A percentile compares a stretch with the other conserved stretches of the same genome.
Conservation (phyloP, 2,329 filamentous ascomycete genomes). For the Lecanoromycetidae sp. region DNA sequence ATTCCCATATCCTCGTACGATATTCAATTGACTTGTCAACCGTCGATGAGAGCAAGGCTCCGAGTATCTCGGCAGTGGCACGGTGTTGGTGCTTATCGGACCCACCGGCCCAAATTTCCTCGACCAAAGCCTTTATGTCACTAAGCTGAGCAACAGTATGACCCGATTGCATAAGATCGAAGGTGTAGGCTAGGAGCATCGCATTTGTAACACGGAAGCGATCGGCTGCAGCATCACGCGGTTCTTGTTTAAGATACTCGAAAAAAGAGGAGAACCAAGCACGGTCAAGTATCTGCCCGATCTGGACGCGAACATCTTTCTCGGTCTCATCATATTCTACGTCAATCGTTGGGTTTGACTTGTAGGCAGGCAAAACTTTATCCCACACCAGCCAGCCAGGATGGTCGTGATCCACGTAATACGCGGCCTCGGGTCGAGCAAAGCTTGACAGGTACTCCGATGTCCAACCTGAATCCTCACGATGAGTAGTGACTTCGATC, state of each 20-base stretch:
- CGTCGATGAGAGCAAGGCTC: constrained; percentile 68
- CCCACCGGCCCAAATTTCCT: constrained; percentile 74
- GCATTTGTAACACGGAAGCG: constrained; percentile 82
- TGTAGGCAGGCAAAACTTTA: constrained; percentile 69
- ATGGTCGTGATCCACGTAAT: constrained; percentile 83
- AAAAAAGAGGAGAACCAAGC: constrained; percentile 85
- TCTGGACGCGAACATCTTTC: constrained; percentile 57
- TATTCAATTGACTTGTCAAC: constrained; percentile 64
- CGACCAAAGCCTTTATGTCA: constrained; percentile 72
- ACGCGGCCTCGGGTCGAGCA: constrained; percentile 63
- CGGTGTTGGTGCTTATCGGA: constrained; percentile 96
- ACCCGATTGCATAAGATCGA: constrained; percentile 76
- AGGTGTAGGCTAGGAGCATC: constrained; percentile 75
- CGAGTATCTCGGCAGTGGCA: constrained; percentile 86
- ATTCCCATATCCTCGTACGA: constrained; percentile 70
- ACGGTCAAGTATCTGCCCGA: constrained; percentile 66
- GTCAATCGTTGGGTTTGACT: constrained; percentile 52
- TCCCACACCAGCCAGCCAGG: constrained; percentile 96
- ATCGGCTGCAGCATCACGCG: constrained; percentile 67
- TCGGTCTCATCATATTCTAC: constrained; percentile 76
- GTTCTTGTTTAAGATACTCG: constrained; percentile 90
- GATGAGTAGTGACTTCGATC: constrained; percentile 58
- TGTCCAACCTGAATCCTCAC: constrained; percentile 69
- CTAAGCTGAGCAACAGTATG: constrained; percentile 68
- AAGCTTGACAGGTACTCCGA: constrained; percentile 66